phyloP scores from a whole-genome alignment of 768 basidiomycete genomes.

The Lentinus tigrinus region DNA sequence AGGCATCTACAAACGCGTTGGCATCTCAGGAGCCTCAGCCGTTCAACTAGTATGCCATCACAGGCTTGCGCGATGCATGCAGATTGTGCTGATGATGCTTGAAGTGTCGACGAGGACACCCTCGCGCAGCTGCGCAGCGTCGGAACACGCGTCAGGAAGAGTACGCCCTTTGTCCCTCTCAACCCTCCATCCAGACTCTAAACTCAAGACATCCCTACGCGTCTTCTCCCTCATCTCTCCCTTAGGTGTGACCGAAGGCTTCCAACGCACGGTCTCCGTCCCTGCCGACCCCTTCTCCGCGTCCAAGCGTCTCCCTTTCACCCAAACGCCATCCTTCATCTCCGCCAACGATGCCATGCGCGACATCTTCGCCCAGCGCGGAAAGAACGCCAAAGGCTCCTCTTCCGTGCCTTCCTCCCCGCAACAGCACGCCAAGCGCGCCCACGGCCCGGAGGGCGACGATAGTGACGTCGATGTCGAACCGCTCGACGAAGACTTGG shows the following conservation, averaged over 20 bases:
- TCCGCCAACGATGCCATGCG: conserved; percentile 21
- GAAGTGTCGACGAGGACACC: conserved; percentile 20
- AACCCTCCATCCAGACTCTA: not conserved
- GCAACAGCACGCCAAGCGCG: conserved; percentile 17
- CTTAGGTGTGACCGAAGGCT: conserved; percentile 22
- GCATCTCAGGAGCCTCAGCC: conserved; percentile 2
- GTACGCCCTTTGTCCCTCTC: conserved; percentile 3
- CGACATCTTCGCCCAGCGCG: conserved; percentile 11
- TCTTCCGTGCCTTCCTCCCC: conserved; percentile 11
- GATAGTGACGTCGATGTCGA: conserved; percentile 14
- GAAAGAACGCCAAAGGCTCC: conserved; percentile 10
- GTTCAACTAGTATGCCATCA: conserved; percentile 14
- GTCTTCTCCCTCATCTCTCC: not conserved
- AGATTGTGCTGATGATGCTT: not conserved
- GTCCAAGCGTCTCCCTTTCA: conserved; percentile 18
- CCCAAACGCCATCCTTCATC: conserved; percentile 18
- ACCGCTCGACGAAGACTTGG: conserved; percentile 1
- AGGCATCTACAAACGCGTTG: not conserved
- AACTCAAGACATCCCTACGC: not conserved
- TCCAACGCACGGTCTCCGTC: conserved; percentile 18
- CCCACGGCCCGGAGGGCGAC: conserved; percentile 6
- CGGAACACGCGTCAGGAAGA: conserved; percentile 18
- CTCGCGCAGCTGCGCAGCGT: conserved; percentile 20
- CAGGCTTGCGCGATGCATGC: not conserved
- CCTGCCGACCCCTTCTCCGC: conserved; percentile 9